These are phyloP conservation scores for Omphalea diandra DNA, from an alignment of 441 rosid genomes.

Conservation along the genomic window DNA sequence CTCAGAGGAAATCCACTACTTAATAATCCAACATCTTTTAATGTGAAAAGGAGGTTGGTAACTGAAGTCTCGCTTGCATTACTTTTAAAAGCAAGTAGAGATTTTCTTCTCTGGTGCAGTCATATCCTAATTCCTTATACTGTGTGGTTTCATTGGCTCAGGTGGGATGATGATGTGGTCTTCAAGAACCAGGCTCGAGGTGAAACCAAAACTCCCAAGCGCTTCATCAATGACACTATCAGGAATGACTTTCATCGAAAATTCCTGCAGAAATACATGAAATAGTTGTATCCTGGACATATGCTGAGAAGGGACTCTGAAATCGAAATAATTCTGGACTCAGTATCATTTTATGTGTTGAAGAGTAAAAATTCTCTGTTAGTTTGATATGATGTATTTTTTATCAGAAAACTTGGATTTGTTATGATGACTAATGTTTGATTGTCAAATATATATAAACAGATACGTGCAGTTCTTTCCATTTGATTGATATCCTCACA, in stretches of 20 bases:
- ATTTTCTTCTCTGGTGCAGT: neutral
- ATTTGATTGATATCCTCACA: neutral
- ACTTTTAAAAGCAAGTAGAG: neutral
- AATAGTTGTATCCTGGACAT: slow-evolving; percentile 29
- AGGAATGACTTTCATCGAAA: slow-evolving; percentile 93
- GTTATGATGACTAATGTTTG: neutral
- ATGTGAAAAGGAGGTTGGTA: slow-evolving; percentile 79
- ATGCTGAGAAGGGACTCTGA: neutral
- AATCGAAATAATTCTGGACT: neutral
- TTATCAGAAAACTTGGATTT: neutral
- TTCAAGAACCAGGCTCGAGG: slow-evolving; percentile 98
- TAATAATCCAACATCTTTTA: slow-evolving; percentile 74
- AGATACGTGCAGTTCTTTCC: neutral
- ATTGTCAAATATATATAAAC: neutral
- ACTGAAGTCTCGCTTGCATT: neutral
- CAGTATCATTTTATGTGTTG: slow-evolving; percentile 9
- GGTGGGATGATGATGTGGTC: slow-evolving; percentile 99
- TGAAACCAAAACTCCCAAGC: slow-evolving; percentile 84
- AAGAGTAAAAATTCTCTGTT: neutral
- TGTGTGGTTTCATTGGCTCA: slow-evolving; percentile 26
- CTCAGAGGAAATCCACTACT: slow-evolving; percentile 91
- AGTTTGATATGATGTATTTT: slow-evolving; percentile 13
- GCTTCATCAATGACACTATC: slow-evolving; percentile 96
- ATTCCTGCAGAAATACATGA: slow-evolving; percentile 95
- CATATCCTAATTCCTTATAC: neutral